Evolutionary conservation across 768 basidiomycete genomes (phyloP).

Genomic region (Mycena belliarum): DNA sequence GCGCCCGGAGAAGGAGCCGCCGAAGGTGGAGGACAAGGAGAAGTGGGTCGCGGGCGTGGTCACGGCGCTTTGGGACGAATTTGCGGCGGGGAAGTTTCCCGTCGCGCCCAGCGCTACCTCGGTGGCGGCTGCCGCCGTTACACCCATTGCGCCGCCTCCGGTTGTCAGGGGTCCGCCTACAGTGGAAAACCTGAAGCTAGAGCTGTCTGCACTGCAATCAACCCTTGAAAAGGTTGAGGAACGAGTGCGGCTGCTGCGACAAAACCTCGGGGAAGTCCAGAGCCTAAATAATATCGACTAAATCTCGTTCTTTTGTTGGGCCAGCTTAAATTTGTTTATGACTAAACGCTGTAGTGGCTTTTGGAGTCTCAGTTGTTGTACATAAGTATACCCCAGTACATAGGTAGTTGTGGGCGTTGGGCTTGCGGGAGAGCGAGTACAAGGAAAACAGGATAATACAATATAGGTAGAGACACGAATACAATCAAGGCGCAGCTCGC

Average conservation of each 20-base stretch:
- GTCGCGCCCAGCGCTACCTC: slow-evolving; percentile 12
- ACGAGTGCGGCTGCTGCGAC: slow-evolving; percentile 49
- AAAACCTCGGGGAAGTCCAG: slow-evolving; percentile 34
- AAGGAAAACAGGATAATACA: neutral
- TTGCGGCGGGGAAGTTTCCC: slow-evolving; percentile 46
- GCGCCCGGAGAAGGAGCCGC: slow-evolving; percentile 49
- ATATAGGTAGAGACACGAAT: neutral
- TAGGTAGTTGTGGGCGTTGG: too few species aligned
- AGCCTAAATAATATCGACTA: slow-evolving; percentile 5
- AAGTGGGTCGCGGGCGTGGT: slow-evolving; percentile 75
- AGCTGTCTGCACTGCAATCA: slow-evolving; percentile 46
- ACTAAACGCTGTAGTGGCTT: slow-evolving; percentile 6
- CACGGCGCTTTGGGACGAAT: slow-evolving; percentile 71
- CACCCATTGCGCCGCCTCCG: slow-evolving; percentile 5
- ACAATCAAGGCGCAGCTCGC: slow-evolving; percentile 22
- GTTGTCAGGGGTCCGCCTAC: slow-evolving; percentile 4
- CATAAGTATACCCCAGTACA: too few species aligned
- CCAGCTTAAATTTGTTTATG: neutral
- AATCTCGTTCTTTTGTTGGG: neutral
- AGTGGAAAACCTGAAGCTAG: slow-evolving; percentile 41
- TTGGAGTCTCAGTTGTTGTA: neutral
- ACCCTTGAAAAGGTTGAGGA: slow-evolving; percentile 62
- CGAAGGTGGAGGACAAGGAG: slow-evolving; percentile 66
- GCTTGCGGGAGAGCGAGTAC: too few species aligned
- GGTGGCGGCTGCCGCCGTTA: neutral